Conservation (phyloP, 306 rosid genomes). For the Citrullus colocynthis region DNA sequence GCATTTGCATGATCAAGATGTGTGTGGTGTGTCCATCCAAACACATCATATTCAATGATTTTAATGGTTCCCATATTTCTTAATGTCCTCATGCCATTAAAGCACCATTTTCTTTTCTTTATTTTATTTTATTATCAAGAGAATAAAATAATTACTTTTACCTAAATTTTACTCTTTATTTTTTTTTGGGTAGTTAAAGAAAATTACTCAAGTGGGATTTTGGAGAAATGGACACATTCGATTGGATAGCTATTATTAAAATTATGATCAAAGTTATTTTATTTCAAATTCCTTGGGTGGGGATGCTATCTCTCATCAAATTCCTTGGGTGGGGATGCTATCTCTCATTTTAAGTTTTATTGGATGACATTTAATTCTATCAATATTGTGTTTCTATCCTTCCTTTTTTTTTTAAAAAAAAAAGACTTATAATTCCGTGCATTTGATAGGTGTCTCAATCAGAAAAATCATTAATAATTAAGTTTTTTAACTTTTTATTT, state of each 20-base stretch:
- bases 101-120: background rate
- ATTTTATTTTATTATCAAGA: background rate
- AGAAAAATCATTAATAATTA: no score
- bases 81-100: background rate
- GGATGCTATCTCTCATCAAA: background rate
- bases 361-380: background rate
- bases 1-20: background rate
- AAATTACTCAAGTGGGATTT: background rate
- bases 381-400: no score
- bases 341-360: background rate
- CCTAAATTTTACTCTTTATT: background rate
- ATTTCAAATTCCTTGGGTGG: background rate
- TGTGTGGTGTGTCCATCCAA: constrained; percentile 2
- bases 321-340: background rate
- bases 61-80: background rate
- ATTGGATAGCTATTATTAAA: background rate
- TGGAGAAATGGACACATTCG: background rate
- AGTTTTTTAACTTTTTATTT: no score
- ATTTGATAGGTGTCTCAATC: no score
- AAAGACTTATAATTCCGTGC: no score
- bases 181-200: background rate
- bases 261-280: background rate
- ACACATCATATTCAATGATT: constrained; percentile 4
- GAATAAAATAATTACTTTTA: background rate
- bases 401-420: no score